Conservation (phyloP, 345 rosid genomes). For the Boechera divaricarpa region DNA sequence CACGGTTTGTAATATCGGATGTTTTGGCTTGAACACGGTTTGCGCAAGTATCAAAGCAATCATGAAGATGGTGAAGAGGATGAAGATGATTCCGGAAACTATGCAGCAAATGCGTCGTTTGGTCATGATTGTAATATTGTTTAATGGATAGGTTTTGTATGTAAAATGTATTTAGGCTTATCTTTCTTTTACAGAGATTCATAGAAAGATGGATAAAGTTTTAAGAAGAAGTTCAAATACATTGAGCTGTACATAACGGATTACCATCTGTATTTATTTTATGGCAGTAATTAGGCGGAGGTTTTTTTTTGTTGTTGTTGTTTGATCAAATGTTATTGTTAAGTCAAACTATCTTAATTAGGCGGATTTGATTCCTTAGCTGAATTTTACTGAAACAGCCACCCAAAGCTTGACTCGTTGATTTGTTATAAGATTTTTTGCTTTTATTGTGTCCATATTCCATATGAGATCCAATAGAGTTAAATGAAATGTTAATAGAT, state of each 20-base stretch:
- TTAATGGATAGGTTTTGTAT: background rate
- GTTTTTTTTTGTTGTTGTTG: constrained; percentile 7
- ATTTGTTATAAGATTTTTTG: constrained; percentile 15
- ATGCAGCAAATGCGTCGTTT: constrained; percentile 37
- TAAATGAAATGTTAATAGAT: background rate
- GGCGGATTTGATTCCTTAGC: constrained; percentile 4
- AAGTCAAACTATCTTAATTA: constrained; percentile 18
- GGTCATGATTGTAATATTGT: constrained; percentile 6
- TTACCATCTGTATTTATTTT: constrained; percentile 22
- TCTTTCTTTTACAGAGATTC: background rate
- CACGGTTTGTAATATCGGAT: constrained; percentile 45
- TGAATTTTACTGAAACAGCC: background rate
- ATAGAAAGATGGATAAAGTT: background rate
- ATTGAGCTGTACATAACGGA: constrained; percentile 15
- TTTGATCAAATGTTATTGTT: constrained; percentile 7
- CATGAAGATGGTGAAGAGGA: constrained; percentile 36
- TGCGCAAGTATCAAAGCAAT: constrained; percentile 46
- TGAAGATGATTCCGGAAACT: constrained; percentile 30
- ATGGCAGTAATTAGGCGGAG: constrained; percentile 5
- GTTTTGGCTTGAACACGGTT: constrained; percentile 60
- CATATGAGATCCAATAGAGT: constrained; percentile 10
- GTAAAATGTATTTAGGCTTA: constrained; percentile 6
- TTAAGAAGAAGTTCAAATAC: constrained; percentile 4
- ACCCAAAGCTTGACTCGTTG: background rate
- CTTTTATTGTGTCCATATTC: background rate